Evolutionary conservation across 2,329 filamentous ascomycete genomes (phyloP).

Genomic region (Tolypocladium sp.): DNA sequence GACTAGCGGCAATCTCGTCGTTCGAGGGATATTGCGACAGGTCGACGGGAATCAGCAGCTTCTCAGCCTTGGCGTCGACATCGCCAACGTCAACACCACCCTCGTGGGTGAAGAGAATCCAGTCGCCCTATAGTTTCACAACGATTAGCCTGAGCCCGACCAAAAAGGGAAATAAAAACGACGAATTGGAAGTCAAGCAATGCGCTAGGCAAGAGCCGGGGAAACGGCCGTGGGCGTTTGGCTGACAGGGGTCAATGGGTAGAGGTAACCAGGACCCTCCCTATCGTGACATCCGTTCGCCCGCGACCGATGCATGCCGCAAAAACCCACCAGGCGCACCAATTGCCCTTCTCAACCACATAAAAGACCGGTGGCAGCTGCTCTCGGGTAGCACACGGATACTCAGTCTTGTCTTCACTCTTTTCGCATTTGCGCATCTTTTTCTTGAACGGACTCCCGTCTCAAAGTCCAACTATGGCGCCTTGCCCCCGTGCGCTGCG

Average conservation of each 20-base stretch:
- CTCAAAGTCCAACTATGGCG: neutral
- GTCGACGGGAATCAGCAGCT: conserved; percentile 94
- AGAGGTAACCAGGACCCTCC: conserved; percentile 10
- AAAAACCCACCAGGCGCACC: neutral
- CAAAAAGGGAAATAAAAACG: neutral
- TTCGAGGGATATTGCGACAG: conserved; percentile 92
- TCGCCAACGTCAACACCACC: conserved; percentile 99
- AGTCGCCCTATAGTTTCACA: conserved; percentile 65
- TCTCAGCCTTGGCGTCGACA: conserved; percentile 98
- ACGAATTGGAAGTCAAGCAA: neutral
- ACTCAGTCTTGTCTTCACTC: neutral
- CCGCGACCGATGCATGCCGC: conserved; percentile 10
- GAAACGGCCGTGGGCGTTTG: neutral
- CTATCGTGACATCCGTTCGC: conserved; percentile 29
- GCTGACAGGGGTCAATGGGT: conserved; percentile 1
- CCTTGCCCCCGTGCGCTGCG: neutral
- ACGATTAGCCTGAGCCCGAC: conserved; percentile 10
- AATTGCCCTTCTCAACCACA: conserved; percentile 2
- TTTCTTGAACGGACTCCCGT: neutral
- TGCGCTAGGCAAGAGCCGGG: neutral
- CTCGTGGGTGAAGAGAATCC: conserved; percentile 99
- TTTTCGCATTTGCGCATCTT: neutral
- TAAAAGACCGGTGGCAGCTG: conserved; percentile 6
- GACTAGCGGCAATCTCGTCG: conserved; percentile 74
- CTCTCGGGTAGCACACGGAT: neutral